These are phyloP conservation scores for Sarcomyxa edulis DNA, from an alignment of 768 basidiomycete genomes.

Conservation along the genomic window DNA sequence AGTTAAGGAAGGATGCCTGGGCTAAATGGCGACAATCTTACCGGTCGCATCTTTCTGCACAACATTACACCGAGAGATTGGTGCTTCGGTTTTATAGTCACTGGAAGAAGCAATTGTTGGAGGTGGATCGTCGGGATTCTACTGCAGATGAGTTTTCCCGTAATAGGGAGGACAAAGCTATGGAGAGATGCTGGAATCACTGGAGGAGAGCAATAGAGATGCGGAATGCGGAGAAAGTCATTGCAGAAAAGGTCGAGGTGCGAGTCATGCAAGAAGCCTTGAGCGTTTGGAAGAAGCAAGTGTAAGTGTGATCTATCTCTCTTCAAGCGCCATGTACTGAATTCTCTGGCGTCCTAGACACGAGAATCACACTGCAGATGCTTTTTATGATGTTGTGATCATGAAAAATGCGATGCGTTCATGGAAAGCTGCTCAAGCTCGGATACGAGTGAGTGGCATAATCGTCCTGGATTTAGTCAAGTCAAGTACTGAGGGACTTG, in stretches of 20 bases:
- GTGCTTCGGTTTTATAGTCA: slow-evolving; percentile 35
- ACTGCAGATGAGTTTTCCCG: slow-evolving; percentile 45
- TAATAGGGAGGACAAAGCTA: slow-evolving; percentile 27
- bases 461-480: background rate
- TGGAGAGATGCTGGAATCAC: slow-evolving; percentile 43
- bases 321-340: background rate
- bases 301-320: slow-evolving; percentile 33
- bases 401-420: slow-evolving; percentile 40
- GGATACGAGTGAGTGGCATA: slow-evolving; percentile 39
- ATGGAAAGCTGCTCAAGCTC: slow-evolving; percentile 52
- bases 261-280: slow-evolving; percentile 47
- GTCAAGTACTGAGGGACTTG: too few relatives aligned
- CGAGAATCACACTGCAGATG: slow-evolving; percentile 35
- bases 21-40: slow-evolving; percentile 60
- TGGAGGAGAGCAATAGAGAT: slow-evolving; percentile 51
- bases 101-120: slow-evolving; percentile 47
- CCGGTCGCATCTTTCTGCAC: slow-evolving; percentile 43
- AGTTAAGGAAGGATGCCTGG: slow-evolving; percentile 56
- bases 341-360: slow-evolving; percentile 27
- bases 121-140: slow-evolving; percentile 37
- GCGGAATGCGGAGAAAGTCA: slow-evolving; percentile 35
- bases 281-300: slow-evolving; percentile 49
- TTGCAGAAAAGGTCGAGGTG: slow-evolving; percentile 38
- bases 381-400: slow-evolving; percentile 33
- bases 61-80: slow-evolving; percentile 42